A percentile compares a stretch with the other conserved stretches of the same genome.
phyloP scores from a whole-genome alignment of 1,139 yeast species.

The Saccharomycopsis crataegensis region DNA sequence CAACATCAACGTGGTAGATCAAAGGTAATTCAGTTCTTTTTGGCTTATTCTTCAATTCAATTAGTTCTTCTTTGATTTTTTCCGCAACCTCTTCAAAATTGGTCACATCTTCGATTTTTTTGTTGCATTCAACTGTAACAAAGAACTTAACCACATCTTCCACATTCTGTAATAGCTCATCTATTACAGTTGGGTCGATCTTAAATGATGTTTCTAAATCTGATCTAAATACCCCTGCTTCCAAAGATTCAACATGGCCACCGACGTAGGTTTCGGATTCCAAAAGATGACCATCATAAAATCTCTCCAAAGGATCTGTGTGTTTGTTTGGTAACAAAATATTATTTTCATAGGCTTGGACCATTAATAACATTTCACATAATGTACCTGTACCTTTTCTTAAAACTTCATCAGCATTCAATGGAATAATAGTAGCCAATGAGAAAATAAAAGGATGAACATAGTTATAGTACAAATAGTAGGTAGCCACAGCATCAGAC shows the following conservation, averaged over 20 bases:
- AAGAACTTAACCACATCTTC: constrained; percentile 76
- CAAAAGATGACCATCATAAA: constrained; percentile 86
- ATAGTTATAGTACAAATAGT: constrained; percentile 89
- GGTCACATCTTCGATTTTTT: constrained; percentile 63
- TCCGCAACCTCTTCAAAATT: constrained; percentile 71
- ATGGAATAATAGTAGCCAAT: constrained; percentile 88
- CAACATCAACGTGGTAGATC: constrained; percentile 97
- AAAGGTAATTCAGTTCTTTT: constrained; percentile 69
- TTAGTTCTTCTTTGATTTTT: constrained; percentile 46
- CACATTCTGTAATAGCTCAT: constrained; percentile 66
- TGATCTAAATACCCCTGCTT: constrained; percentile 95
- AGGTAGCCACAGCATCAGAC: constrained; percentile 98
- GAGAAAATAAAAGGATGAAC: constrained; percentile 97
- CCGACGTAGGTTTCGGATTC: constrained; percentile 98
- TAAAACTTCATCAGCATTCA: constrained; percentile 92
- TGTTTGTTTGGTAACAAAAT: constrained; percentile 91
- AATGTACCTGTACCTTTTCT: constrained; percentile 98
- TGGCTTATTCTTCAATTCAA: constrained; percentile 55
- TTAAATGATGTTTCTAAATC: constrained; percentile 73
- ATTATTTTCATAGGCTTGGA: constrained; percentile 76
- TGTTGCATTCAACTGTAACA: constrained; percentile 73
- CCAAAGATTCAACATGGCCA: constrained; percentile 96
- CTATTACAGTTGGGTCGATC: constrained; percentile 76
- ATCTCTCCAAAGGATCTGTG: constrained; percentile 83
- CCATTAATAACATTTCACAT: constrained; percentile 97